A percentile compares a stretch with the other conserved stretches of the same genome.
Evolutionary conservation across 495 filamentous ascomycete genomes (phyloP).

Genomic region (Hypoxylon crocopeplum): DNA sequence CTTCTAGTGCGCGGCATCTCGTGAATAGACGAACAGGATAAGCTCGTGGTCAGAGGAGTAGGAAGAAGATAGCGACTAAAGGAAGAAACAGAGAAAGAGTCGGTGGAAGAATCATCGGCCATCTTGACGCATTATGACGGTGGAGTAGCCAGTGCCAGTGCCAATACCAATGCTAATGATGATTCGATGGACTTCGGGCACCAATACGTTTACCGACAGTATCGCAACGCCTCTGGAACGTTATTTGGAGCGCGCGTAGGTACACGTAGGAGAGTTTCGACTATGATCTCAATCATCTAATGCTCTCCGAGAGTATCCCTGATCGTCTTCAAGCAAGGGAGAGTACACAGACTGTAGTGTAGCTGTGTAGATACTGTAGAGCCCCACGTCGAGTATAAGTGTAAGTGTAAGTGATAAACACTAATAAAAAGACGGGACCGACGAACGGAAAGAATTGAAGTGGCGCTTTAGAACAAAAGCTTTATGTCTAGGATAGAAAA

Average conservation of each 20-base stretch:
- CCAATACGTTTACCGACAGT: slow-evolving; percentile 20
- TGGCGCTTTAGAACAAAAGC: slow-evolving; percentile 14
- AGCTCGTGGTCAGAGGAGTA: slow-evolving; percentile 31
- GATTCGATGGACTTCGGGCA: slow-evolving; percentile 18
- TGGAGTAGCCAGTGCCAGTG: slow-evolving; percentile 12
- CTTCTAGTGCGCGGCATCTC: slow-evolving; percentile 52
- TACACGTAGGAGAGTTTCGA: slow-evolving; percentile 22
- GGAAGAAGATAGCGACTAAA: slow-evolving; percentile 7
- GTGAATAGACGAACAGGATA: slow-evolving; percentile 46
- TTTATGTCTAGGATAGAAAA: slow-evolving; percentile 2
- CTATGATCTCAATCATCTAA: slow-evolving; percentile 24
- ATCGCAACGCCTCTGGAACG: slow-evolving; percentile 3
- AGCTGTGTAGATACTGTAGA: slow-evolving; percentile 1
- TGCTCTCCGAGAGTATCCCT: slow-evolving; percentile 17
- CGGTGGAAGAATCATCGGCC: slow-evolving; percentile 33
- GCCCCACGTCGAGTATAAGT: slow-evolving; percentile 19
- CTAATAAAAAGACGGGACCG: slow-evolving; percentile 1
- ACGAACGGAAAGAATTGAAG: slow-evolving; percentile 5
- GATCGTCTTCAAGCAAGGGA: slow-evolving; percentile 7
- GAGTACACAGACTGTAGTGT: neutral
- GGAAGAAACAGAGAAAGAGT: slow-evolving; percentile 9
- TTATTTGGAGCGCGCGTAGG: neutral
- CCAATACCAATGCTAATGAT: neutral
- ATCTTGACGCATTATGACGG: slow-evolving; percentile 36
- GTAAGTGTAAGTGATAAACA: too few species aligned